phyloP scores from a whole-genome alignment of 306 rosid genomes.

The Cucurbita maxima region DNA sequence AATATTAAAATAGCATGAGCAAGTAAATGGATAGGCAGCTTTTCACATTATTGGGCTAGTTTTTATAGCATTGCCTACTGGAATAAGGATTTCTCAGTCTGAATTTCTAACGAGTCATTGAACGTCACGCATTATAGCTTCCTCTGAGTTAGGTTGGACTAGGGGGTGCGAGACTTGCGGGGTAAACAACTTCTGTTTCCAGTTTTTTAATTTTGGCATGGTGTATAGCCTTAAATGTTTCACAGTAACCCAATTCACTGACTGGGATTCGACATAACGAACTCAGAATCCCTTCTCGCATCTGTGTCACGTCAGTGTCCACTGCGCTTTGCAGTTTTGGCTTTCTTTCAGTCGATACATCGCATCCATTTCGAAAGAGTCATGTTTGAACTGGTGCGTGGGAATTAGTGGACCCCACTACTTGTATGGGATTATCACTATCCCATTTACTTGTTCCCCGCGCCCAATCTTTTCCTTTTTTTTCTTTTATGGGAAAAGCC shows the following conservation, averaged over 20 bases:
- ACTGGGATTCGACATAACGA: constrained; percentile 22
- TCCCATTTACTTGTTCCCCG: background rate
- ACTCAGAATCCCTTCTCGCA: background rate
- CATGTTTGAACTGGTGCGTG: background rate
- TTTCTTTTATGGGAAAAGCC: background rate
- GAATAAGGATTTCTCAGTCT: background rate
- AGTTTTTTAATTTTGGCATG: background rate
- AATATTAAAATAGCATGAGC: background rate
- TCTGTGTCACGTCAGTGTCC: background rate
- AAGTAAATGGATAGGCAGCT: background rate
- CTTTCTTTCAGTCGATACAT: background rate
- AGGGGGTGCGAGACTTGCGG: constrained; percentile 3
- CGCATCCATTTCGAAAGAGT: background rate
- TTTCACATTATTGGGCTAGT: background rate
- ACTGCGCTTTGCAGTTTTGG: background rate
- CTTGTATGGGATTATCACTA: background rate
- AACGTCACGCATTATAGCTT: background rate
- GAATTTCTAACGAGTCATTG: background rate
- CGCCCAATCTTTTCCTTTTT: no score
- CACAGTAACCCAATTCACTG: background rate
- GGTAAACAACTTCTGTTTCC: constrained; percentile 1
- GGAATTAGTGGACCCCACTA: background rate
- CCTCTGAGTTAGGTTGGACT: background rate
- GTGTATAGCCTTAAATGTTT: background rate
- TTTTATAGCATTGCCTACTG: background rate